phyloP scores from a whole-genome alignment of 2,329 filamentous ascomycete genomes.

The Clonostachys rhizophaga region DNA sequence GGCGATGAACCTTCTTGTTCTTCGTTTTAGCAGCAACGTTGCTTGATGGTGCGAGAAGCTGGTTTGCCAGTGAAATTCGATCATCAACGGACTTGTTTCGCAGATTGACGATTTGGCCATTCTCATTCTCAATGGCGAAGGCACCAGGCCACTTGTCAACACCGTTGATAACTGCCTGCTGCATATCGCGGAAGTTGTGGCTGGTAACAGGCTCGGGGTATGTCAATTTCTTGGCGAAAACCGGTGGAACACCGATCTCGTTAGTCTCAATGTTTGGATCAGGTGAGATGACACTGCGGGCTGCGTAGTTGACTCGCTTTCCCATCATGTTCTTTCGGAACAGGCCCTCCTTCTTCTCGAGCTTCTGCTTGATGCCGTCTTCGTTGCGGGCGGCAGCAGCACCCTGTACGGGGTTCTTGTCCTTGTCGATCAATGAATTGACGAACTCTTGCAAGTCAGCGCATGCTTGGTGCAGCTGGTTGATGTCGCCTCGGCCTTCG shows the following conservation, averaged over 20 bases:
- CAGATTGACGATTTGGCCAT: slow-evolving; percentile 84
- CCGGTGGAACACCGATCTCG: slow-evolving; percentile 96
- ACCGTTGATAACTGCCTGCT: slow-evolving; percentile 94
- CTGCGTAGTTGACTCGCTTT: slow-evolving; percentile 98
- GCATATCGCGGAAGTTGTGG: slow-evolving; percentile 93
- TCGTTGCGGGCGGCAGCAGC: slow-evolving; percentile 73
- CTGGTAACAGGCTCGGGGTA: slow-evolving; percentile 97
- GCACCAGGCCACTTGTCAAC: slow-evolving; percentile 92
- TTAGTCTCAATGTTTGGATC: slow-evolving; percentile 99
- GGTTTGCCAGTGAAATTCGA: slow-evolving; percentile 83
- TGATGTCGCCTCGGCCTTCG: slow-evolving; percentile 44
- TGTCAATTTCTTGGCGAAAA: slow-evolving; percentile 92
- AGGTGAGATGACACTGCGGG: slow-evolving; percentile 94
- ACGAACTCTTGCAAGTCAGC: slow-evolving; percentile 82
- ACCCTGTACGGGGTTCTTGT: slow-evolving; percentile 78
- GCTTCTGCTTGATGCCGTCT: slow-evolving; percentile 93
- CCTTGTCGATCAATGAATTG: slow-evolving; percentile 88
- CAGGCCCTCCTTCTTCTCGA: slow-evolving; percentile 97
- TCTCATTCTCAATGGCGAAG: slow-evolving; percentile 91
- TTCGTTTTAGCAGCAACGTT: slow-evolving; percentile 68
- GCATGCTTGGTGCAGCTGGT: slow-evolving; percentile 76
- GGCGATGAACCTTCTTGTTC: slow-evolving; percentile 95
- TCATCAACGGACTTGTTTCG: slow-evolving; percentile 86
- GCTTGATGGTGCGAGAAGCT: slow-evolving; percentile 80
- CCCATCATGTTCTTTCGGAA: slow-evolving; percentile 99